phyloP scores from a whole-genome alignment of 768 basidiomycete genomes.

The Clitopilus hobsonii region DNA sequence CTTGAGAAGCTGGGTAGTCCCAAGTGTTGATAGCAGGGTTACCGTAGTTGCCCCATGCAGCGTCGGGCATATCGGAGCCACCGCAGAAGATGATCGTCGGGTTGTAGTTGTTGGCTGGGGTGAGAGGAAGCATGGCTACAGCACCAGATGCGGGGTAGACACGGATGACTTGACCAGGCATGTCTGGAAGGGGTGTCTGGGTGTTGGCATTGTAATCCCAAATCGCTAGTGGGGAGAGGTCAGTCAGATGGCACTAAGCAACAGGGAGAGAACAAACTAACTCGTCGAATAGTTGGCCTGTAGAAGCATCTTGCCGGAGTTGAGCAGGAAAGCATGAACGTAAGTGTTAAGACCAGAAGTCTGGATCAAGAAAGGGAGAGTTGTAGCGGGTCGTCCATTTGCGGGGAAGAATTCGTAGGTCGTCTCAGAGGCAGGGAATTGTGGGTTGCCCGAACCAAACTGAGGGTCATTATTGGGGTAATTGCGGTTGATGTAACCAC shows the following conservation, averaged over 20 bases:
- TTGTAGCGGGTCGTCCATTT: constrained; percentile 38
- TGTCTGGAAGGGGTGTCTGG: constrained; percentile 63
- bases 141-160: constrained; percentile 91
- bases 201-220: constrained; percentile 53
- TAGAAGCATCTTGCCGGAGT: constrained; percentile 73
- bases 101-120: constrained; percentile 81
- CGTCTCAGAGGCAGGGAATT: constrained; percentile 64
- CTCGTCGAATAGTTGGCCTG: constrained; percentile 80
- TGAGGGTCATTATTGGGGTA: constrained; percentile 41
- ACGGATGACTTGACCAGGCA: constrained; percentile 70
- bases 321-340: constrained; percentile 68
- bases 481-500: constrained; percentile 78
- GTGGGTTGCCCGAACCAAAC: constrained; percentile 39
- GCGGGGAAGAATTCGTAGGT: constrained; percentile 83
- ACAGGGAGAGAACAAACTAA: constrained; percentile 27
- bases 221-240: constrained; percentile 23
- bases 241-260: constrained; percentile 6
- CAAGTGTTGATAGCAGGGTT: constrained; percentile 72
- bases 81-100: constrained; percentile 90
- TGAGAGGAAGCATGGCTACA: constrained; percentile 85
- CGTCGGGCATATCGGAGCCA: constrained; percentile 72
- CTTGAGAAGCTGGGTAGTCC: constrained; percentile 60
- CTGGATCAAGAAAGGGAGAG: constrained; percentile 62
- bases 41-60: constrained; percentile 73
- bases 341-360: constrained; percentile 80